Base-by-base conservation (phyloP, 192 early-diverging fungal genomes). In the Gryganskiella cystojenkinii region DNA sequence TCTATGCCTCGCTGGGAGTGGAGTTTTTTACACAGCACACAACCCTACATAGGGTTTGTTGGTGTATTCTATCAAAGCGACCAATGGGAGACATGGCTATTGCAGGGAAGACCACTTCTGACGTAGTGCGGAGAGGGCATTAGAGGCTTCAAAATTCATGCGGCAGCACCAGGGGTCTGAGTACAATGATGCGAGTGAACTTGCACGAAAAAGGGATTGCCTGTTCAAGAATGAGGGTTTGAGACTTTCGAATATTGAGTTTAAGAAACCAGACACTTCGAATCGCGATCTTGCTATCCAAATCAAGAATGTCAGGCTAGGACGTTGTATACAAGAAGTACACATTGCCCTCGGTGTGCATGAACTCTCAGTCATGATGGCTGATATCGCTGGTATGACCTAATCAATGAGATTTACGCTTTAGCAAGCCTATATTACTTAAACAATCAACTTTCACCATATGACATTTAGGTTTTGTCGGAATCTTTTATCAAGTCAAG, bases 251-350 rank as follows among this genome's bases (percentile, higher is more conserved):
- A 56, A 65, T 54, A 42, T 65, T 11, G 52, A 65, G 52, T 65
- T 55, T 25, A 65, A 65, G 42, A 31, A 37, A 0, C 17, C 34
- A 4, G 61, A 40, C 61, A 30, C 37, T 50, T 52, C 61, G 30
- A 33, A n/a, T 33, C 33, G 33, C 31, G 24, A 63, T 25, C 33
- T 63, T 33, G 49, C 61, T 33, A 10, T 63, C 49, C 61, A 63
- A 14, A 28, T 31, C 30, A 35, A 63, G 34, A 63, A 51, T 52
- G 34, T 67, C 20, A 46, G 65, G 44, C 31, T 67, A 9, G 65
- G 27, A 49, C 65, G 65, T 14, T 67, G 65, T 51, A 67, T 67
- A 14, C 65, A 67, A 50, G 65, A 67, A 58, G 54, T 56, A 2
- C 56, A 50, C 22, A n/a, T 22, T 51, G 42, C 43, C 4, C 20